Base-by-base conservation (phyloP, 73 alveolate species). In the Paramecium primaurelia region DNA sequence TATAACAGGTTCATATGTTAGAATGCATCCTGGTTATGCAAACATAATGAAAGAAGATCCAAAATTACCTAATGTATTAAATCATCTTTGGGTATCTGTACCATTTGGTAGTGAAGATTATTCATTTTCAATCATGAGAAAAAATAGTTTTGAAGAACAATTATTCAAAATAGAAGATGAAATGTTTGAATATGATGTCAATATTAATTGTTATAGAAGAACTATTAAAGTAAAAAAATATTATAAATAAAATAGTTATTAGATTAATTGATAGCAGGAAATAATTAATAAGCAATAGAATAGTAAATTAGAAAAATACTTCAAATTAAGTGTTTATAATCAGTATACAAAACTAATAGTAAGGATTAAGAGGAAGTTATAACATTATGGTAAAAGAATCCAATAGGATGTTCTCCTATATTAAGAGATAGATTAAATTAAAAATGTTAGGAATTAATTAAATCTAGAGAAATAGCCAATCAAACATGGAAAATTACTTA, bases 41-140 rank as follows among this genome's bases (percentile, higher is more conserved):
- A 80, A 80, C 7, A 80, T 49, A 25, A 49, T 80, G 45, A 80
- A 25, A 47, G 38, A 45, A 16, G 88, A 75, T 38, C 88, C 88
- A 2, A 12, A 20, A 25, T n/a, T 80, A 3, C 91, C 91, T 6
- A n/a, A 80, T 44, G 91, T 80, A n/a, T 80, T 80, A 26, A 80
- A 80, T 80, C 91, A 80, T 45, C 45, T 47, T 0, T 80, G 91
- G 91, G 91, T 80, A 25, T 80, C 91, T 10, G 91, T 80, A 22
- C 91, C 91, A 42, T 80, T 80, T 84, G 95, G 95, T n/a, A 85
- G 94, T 58, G 95, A 92, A 32, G 95, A 92, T 68, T 85, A 85
- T 22, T 86, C 93, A 42, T 92, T 92, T 58, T 42, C 94, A 30
- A 54, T 85, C 60, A 77, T 92, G 93, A 54, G 95, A 32, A 84